Evolutionary conservation across 495 filamentous ascomycete genomes (phyloP).

Genomic region (Penicillium riverlandense): DNA sequence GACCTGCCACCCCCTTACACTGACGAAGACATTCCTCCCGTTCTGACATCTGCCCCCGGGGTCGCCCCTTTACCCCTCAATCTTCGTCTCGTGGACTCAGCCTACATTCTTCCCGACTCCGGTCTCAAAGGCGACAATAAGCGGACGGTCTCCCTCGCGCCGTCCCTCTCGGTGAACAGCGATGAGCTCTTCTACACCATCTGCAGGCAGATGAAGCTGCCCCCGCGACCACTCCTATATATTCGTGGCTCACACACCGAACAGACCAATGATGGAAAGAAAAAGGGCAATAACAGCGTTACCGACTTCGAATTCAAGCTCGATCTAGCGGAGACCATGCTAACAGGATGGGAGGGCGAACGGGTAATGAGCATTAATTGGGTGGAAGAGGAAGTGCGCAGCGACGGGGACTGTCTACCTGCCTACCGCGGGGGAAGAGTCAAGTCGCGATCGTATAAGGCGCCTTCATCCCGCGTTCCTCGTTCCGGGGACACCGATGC

Average conservation of each 20-base stretch:
- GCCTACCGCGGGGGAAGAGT: slow-evolving; percentile 25
- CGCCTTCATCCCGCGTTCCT: slow-evolving; percentile 1
- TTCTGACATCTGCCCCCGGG: background rate
- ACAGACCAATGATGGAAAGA: slow-evolving; percentile 14
- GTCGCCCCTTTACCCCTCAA: slow-evolving; percentile 1
- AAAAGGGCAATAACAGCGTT: slow-evolving; percentile 23
- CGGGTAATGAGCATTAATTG: slow-evolving; percentile 4
- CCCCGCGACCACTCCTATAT: slow-evolving; percentile 27
- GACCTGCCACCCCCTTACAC: slow-evolving; percentile 19
- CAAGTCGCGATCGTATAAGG: slow-evolving; percentile 15
- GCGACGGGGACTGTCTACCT: slow-evolving; percentile 17
- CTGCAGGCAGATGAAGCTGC: slow-evolving; percentile 23
- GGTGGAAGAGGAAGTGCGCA: slow-evolving; percentile 14
- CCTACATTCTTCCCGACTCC: slow-evolving; percentile 13
- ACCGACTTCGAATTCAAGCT: slow-evolving; percentile 34
- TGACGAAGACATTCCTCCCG: slow-evolving; percentile 7
- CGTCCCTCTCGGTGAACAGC: slow-evolving; percentile 16
- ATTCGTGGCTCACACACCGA: slow-evolving; percentile 29
- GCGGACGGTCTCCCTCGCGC: slow-evolving; percentile 17
- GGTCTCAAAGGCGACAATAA: background rate
- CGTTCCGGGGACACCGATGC: slow-evolving; percentile 6
- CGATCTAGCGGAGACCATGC: slow-evolving; percentile 27
- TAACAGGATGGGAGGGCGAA: slow-evolving; percentile 20
- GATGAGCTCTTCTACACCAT: slow-evolving; percentile 19
- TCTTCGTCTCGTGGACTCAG: slow-evolving; percentile 11